Percentiles rank a stretch among this genome's conserved stretches.
phyloP scores from a whole-genome alignment of 176 grass and related monocot species.

The Cenchrus purpureus region DNA sequence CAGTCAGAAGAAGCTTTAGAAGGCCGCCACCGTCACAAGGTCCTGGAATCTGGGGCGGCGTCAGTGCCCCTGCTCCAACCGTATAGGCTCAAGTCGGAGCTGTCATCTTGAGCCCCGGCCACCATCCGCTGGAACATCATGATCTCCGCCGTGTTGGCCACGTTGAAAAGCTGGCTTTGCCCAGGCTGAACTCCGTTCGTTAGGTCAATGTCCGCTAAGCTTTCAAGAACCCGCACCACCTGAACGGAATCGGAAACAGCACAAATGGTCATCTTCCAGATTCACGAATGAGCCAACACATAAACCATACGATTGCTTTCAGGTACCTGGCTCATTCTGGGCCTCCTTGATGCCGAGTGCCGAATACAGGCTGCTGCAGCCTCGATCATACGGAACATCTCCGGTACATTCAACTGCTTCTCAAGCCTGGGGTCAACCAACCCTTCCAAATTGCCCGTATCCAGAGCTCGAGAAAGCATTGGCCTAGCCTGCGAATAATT shows the following conservation, averaged over 20 bases:
- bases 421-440: conserved; percentile 70
- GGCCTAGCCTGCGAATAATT: conserved; percentile 72
- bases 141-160: conserved; percentile 75
- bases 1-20: conserved; percentile 8
- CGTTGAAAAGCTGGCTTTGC: conserved; percentile 80
- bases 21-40: conserved; percentile 35
- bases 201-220: conserved; percentile 77
- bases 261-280: neutral
- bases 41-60: conserved; percentile 25
- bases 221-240: conserved; percentile 85
- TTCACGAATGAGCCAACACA: neutral
- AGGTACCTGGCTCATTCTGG: conserved; percentile 83
- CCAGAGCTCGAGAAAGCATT: conserved; percentile 63
- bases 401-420: conserved; percentile 64
- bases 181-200: conserved; percentile 83
- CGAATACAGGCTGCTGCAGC: conserved; percentile 80
- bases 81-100: conserved; percentile 66
- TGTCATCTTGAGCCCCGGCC: conserved; percentile 66
- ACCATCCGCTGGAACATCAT: conserved; percentile 83
- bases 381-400: conserved; percentile 93
- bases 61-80: conserved; percentile 48
- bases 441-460: conserved; percentile 64
- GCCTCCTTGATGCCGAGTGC: conserved; percentile 75
- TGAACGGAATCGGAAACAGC: conserved; percentile 11
- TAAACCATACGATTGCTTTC: neutral